Conservation (phyloP, 192 early-diverging fungal genomes). For the Podila clonocystis region DNA sequence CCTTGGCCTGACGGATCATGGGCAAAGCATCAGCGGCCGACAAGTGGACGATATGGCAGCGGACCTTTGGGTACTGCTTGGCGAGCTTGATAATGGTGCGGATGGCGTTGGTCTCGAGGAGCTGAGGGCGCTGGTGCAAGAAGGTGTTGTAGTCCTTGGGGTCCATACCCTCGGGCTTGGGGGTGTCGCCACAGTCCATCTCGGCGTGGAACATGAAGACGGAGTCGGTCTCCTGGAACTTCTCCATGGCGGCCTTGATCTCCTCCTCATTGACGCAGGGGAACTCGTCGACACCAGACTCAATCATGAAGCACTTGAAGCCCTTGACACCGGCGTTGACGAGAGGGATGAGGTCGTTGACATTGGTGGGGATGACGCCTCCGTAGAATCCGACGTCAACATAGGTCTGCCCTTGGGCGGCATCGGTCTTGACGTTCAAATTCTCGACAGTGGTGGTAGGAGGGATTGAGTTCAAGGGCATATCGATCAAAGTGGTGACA, state of each 20-base stretch:
- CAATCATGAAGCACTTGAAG: slow-evolving; percentile 88
- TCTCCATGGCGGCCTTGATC: slow-evolving; percentile 72
- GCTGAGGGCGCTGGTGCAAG: slow-evolving; percentile 74
- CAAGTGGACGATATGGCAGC: slow-evolving; percentile 84
- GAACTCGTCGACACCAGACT: slow-evolving; percentile 87
- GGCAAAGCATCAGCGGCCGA: slow-evolving; percentile 81
- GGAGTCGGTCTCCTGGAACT: slow-evolving; percentile 61
- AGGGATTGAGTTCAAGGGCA: slow-evolving; percentile 91
- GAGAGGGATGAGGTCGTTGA: slow-evolving; percentile 69
- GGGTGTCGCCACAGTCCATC: slow-evolving; percentile 63
- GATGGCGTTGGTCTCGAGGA: slow-evolving; percentile 79
- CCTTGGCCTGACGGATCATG: slow-evolving; percentile 76
- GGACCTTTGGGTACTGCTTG: slow-evolving; percentile 74
- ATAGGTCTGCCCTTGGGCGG: slow-evolving; percentile 75
- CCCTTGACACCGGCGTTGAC: slow-evolving; percentile 76
- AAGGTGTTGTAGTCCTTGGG: slow-evolving; percentile 71
- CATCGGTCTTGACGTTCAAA: slow-evolving; percentile 69
- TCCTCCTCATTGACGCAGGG: slow-evolving; percentile 79
- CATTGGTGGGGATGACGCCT: slow-evolving; percentile 81
- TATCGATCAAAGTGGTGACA: slow-evolving; percentile 83
- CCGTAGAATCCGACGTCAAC: slow-evolving; percentile 86
- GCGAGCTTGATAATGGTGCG: slow-evolving; percentile 75
- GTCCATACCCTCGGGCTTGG: slow-evolving; percentile 52
- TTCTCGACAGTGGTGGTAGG: slow-evolving; percentile 80
- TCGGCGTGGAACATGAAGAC: slow-evolving; percentile 87